Evolutionary conservation across 2,329 filamentous ascomycete genomes (phyloP).

Genomic region (Hypomyces rosellus): DNA sequence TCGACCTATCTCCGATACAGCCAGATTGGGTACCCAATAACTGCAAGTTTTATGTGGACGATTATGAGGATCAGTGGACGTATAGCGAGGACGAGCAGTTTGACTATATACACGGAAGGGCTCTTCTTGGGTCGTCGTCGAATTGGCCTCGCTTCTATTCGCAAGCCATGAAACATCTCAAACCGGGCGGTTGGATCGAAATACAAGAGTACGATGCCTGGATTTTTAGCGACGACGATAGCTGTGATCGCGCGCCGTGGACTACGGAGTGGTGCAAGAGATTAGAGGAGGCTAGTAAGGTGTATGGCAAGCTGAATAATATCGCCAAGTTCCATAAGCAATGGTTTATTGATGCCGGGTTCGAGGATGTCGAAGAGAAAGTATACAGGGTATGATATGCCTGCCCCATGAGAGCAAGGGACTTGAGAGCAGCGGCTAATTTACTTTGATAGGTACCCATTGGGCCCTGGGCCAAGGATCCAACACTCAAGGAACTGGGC

Average conservation of each 20-base stretch:
- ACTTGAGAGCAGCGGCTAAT: background rate
- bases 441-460: constrained; percentile 27
- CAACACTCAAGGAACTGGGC: constrained; percentile 30
- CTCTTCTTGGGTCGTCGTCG: constrained; percentile 26
- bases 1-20: constrained; percentile 54
- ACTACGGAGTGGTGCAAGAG: constrained; percentile 34
- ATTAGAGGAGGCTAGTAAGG: constrained; percentile 28
- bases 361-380: constrained; percentile 28
- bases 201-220: constrained; percentile 34
- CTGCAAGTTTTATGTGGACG: constrained; percentile 59
- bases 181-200: constrained; percentile 32
- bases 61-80: constrained; percentile 49
- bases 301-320: constrained; percentile 34
- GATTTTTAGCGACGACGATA: constrained; percentile 34
- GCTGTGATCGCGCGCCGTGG: constrained; percentile 30
- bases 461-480: constrained; percentile 32
- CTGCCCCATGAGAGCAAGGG: background rate
- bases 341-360: constrained; percentile 33
- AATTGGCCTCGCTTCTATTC: constrained; percentile 27
- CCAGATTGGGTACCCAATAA: constrained; percentile 54
- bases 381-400: constrained; percentile 19
- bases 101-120: constrained; percentile 30
- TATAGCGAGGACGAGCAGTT: constrained; percentile 32
- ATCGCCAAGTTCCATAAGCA: constrained; percentile 30
- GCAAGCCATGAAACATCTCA: constrained; percentile 23